These are phyloP conservation scores for Phytophthora sojae DNA, from an alignment of 352 stramenopile genomes.

Conservation along the genomic window DNA sequence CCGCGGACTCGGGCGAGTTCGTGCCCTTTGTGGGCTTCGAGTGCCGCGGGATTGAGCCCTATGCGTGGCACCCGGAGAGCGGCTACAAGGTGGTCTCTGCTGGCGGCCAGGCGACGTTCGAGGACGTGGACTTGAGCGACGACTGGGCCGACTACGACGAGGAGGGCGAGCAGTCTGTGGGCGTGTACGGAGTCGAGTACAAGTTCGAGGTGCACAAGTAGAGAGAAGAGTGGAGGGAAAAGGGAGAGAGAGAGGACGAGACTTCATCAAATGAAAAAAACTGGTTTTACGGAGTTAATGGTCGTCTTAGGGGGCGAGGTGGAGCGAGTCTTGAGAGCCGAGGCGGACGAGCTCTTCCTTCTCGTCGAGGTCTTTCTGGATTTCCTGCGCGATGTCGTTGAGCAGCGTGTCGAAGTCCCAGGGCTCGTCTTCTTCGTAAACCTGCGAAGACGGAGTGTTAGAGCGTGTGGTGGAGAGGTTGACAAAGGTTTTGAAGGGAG, in stretches of 20 bases:
- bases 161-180: conserved; percentile 79
- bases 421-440: conserved; percentile 67
- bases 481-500: not conserved
- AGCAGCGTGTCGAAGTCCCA: conserved; percentile 84
- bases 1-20: conserved; percentile 71
- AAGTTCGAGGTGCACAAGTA: conserved; percentile 88
- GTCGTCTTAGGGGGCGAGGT: conserved; percentile 20
- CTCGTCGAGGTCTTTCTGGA: conserved; percentile 82
- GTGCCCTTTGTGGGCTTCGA: conserved; percentile 90
- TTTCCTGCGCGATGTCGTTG: conserved; percentile 83
- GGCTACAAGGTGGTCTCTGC: conserved; percentile 77
- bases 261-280: not conserved
- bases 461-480: not conserved
- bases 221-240: not conserved
- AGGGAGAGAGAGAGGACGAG: not conserved
- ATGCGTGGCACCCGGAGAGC: conserved; percentile 81
- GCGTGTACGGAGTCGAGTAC: conserved; percentile 80
- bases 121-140: conserved; percentile 83
- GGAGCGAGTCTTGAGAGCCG: conserved; percentile 32
- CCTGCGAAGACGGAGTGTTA: conserved; percentile 36
- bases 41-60: conserved; percentile 84
- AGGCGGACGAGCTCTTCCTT: conserved; percentile 71
- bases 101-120: conserved; percentile 68
- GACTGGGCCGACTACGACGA: conserved; percentile 91
- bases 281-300: too few relatives aligned